phyloP scores from a whole-genome alignment of 148 eudicot genomes.

The Spergularia marina region DNA sequence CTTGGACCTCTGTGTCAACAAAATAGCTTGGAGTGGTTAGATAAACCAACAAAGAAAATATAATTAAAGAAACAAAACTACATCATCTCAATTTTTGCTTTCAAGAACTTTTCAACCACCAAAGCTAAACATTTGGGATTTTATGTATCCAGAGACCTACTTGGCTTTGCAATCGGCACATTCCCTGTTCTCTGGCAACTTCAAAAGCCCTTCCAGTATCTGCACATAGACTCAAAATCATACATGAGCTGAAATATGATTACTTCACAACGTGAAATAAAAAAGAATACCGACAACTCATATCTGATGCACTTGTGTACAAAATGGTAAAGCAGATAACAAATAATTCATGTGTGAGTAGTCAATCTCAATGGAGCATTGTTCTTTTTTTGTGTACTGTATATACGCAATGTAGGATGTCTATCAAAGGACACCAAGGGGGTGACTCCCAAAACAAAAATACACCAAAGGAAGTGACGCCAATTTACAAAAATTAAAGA shows the following conservation, averaged over 20 bases:
- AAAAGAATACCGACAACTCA: not conserved
- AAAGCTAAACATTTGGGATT: not conserved
- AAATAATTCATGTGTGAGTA: not conserved
- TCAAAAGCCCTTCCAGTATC: slow-evolving; percentile 94
- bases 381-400: too few species aligned
- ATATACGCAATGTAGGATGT: too few species aligned
- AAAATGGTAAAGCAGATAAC: slow-evolving; percentile 2
- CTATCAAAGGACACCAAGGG: too few species aligned
- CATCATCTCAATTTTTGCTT: slow-evolving; percentile 7
- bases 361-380: too few species aligned
- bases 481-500: too few species aligned
- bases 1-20: slow-evolving; percentile 77
- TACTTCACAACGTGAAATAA: not conserved
- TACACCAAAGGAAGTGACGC: too few species aligned
- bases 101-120: slow-evolving; percentile 1
- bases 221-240: slow-evolving; percentile 28
- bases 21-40: not conserved
- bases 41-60: slow-evolving; percentile 8
- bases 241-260: not conserved
- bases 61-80: not conserved
- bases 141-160: slow-evolving; percentile 42
- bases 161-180: slow-evolving; percentile 96
- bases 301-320: not conserved
- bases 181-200: slow-evolving; percentile 92
- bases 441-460: too few species aligned